phyloP scores from a whole-genome alignment of 23 red algal genomes.

The Chondrus crispus region DNA sequence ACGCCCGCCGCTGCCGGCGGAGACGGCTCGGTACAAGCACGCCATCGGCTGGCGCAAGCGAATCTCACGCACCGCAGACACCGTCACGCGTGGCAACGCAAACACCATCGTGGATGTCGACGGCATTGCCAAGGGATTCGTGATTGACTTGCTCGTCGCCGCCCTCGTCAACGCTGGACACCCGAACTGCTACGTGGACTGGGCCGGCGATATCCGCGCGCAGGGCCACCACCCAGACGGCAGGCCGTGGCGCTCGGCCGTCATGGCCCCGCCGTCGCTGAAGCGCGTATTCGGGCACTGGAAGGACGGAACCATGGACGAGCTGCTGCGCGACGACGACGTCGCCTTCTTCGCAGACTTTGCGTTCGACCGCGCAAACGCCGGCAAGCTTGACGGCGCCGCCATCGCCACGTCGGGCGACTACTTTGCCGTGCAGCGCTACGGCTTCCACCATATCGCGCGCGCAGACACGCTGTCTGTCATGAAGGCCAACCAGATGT shows the following conservation, averaged over 20 bases:
- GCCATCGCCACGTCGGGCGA: slow-evolving; percentile 53
- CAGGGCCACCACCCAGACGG: slow-evolving; percentile 32
- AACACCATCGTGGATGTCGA: slow-evolving; percentile 57
- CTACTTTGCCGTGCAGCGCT: slow-evolving; percentile 57
- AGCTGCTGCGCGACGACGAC: slow-evolving; percentile 13
- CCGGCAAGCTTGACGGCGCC: neutral
- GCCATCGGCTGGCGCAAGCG: slow-evolving; percentile 44
- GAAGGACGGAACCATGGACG: neutral
- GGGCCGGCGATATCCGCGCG: slow-evolving; percentile 66
- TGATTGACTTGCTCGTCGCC: slow-evolving; percentile 28
- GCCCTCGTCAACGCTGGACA: neutral
- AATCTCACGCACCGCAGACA: neutral
- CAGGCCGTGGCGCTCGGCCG: slow-evolving; percentile 50
- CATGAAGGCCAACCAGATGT: slow-evolving; percentile 35
- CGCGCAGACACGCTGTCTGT: neutral
- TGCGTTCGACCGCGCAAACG: too few relatives aligned
- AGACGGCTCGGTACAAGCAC: slow-evolving; percentile 12
- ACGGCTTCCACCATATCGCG: slow-evolving; percentile 60
- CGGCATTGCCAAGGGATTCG: slow-evolving; percentile 57
- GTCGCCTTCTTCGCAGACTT: neutral
- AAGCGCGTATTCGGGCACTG: slow-evolving; percentile 43
- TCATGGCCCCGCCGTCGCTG: slow-evolving; percentile 35
- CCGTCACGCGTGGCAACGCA: slow-evolving; percentile 20
- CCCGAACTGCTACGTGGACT: slow-evolving; percentile 35
- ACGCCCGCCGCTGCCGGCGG: neutral